Conservation (phyloP, 371 early-diverging fungal genomes). For the Syncephalastrum monosporum region DNA sequence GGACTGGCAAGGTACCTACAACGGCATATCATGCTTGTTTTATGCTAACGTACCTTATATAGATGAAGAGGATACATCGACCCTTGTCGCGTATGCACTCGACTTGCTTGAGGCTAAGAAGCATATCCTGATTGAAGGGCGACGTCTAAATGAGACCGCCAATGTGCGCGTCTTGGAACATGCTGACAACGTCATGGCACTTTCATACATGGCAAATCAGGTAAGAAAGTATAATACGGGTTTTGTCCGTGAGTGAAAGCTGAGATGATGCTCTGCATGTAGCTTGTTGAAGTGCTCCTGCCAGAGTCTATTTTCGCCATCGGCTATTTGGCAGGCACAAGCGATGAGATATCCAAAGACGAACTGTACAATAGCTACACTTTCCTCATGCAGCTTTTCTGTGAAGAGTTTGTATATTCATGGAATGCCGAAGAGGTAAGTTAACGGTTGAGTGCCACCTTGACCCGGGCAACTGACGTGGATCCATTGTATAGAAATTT, state of each 20-base stretch:
- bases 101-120: slow-evolving; percentile 35
- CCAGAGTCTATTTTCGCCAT: slow-evolving; percentile 46
- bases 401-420: slow-evolving; percentile 46
- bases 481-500: slow-evolving; percentile 34
- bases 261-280: background rate
- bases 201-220: slow-evolving; percentile 50
- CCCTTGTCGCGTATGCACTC: slow-evolving; percentile 38
- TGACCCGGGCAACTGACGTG: background rate
- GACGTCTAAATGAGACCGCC: slow-evolving; percentile 37
- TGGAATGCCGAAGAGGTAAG: slow-evolving; percentile 45
- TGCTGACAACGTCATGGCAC: slow-evolving; percentile 51
- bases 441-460: background rate
- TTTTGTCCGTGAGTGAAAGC: background rate
- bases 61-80: slow-evolving; percentile 42
- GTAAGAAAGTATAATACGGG: slow-evolving; percentile 7
- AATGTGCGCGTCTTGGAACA: slow-evolving; percentile 45
- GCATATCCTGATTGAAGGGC: slow-evolving; percentile 43
- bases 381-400: slow-evolving; percentile 43
- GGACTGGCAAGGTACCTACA: slow-evolving; percentile 42
- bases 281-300: slow-evolving; percentile 39
- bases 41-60: background rate
- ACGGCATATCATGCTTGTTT: too few relatives aligned
- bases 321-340: slow-evolving; percentile 31
- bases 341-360: slow-evolving; percentile 7
- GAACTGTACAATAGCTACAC: slow-evolving; percentile 38